phyloP scores from a whole-genome alignment of 176 grass and related monocot species.

The Pharus latifolius region DNA sequence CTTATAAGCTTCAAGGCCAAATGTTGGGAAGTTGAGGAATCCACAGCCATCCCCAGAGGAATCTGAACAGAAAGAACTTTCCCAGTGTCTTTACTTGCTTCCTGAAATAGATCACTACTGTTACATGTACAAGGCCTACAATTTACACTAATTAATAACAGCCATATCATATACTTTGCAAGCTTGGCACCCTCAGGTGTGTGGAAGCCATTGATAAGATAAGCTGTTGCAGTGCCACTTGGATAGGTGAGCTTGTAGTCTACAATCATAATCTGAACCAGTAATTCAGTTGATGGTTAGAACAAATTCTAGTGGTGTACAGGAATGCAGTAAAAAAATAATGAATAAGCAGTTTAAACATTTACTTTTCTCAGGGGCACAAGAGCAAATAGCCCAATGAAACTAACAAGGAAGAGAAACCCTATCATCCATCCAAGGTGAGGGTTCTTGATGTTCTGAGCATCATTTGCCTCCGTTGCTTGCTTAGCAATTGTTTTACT shows the following conservation, averaged over 20 bases:
- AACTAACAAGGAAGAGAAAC: conserved; percentile 50
- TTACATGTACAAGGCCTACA: neutral
- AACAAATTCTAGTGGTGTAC: neutral
- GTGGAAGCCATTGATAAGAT: conserved; percentile 89
- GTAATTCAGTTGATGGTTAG: neutral
- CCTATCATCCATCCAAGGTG: conserved; percentile 47
- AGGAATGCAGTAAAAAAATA: neutral
- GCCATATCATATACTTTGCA: conserved; percentile 34
- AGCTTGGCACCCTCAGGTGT: conserved; percentile 55
- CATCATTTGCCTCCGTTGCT: conserved; percentile 45
- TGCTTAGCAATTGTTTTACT: conserved; percentile 24
- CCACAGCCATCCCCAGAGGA: conserved; percentile 56
- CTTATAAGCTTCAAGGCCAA: conserved; percentile 58
- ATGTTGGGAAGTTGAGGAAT: conserved; percentile 53
- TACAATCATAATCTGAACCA: conserved; percentile 69
- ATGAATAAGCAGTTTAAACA: neutral
- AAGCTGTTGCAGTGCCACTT: conserved; percentile 77
- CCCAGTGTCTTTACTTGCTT: conserved; percentile 56
- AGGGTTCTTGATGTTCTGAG: conserved; percentile 31
- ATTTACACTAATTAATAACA: neutral
- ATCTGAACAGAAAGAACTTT: conserved; percentile 54
- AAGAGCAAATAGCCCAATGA: conserved; percentile 39
- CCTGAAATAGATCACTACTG: conserved; percentile 31
- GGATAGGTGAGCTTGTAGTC: conserved; percentile 88
- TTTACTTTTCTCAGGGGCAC: conserved; percentile 50